Evolutionary conservation across 2,329 filamentous ascomycete genomes (phyloP), one percentile per base, ranked within the genome.

Genomic region (Raffaelea deltoideospora): DNA sequence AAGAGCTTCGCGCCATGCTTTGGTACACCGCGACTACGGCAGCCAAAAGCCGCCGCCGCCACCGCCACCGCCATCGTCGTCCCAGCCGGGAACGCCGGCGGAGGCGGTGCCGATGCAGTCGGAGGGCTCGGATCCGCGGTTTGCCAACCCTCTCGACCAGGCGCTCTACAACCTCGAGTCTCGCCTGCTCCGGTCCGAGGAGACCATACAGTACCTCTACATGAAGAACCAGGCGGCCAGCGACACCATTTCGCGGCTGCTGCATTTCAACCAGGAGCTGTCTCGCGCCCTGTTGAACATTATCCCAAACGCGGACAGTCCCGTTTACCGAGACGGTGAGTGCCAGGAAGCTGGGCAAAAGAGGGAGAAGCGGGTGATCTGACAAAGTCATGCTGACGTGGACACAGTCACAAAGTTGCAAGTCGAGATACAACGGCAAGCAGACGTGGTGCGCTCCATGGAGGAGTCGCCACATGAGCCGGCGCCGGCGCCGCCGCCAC

Each of bases 11-110:
- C 72, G 90, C 43, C 90, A 96, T 60, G 80, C 88, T 19, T 67
- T 96, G 38, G 92, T 95, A 19, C 86, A 96, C 53, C 76, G 88
- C 47, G 90, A 96, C 13, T 94, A 90, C 59, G 80, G 77, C 44
- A 72, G 72, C 40, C 76, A 81, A 41, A 93, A 93, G 53, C 66
- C 79, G 29, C 69, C 72, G 35, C 66, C 70, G 53, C 65, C 79
- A 24, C 69, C 73, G 34, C 65, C n/a, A n/a, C n/a, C n/a, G n/a
- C n/a, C n/a, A n/a, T n/a, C n/a, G n/a, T 27, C 71, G 14, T 83
- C 85, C 19, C 85, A 90, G 48, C 79, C 84, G 10, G 83, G 83
- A 13, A 84, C 83, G n/a, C 81, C 87, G 2, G 76, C 82, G 19
- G 86, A 94, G 52, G 72, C 83, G 10, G 79, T 86, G 57, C 68